Percentiles rank a stretch among this genome's conserved stretches.
These are phyloP conservation scores for Dactylonectria macrodidyma DNA, from an alignment of 2,329 filamentous ascomycete genomes.

Conservation along the genomic window DNA sequence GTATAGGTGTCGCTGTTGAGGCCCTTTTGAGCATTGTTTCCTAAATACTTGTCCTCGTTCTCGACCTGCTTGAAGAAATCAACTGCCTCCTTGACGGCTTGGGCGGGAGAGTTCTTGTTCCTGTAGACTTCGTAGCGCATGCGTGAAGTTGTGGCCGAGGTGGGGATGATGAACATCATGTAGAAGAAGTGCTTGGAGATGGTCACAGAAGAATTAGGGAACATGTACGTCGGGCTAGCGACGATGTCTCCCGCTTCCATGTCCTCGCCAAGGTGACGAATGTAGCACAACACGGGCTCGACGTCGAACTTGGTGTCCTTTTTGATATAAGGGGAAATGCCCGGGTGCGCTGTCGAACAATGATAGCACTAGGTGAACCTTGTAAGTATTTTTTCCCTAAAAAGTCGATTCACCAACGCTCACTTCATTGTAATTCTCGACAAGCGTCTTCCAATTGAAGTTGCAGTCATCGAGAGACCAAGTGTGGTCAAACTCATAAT, in stretches of 20 bases:
- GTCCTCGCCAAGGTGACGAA: slow-evolving; percentile 21
- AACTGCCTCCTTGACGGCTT: background rate
- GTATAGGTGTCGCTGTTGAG: slow-evolving; percentile 24
- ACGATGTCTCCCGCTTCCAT: slow-evolving; percentile 15
- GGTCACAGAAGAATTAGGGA: slow-evolving; percentile 23
- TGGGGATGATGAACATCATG: slow-evolving; percentile 28
- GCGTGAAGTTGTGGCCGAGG: slow-evolving; percentile 13
- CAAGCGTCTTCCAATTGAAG: slow-evolving; percentile 27
- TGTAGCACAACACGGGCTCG: slow-evolving; percentile 10
- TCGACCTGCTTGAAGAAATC: slow-evolving; percentile 23
- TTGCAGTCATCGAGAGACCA: slow-evolving; percentile 24
- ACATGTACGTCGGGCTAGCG: slow-evolving; percentile 26
- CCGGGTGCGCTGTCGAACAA: slow-evolving; percentile 21
- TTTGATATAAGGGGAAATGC: slow-evolving; percentile 19
- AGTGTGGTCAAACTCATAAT: slow-evolving; percentile 23
- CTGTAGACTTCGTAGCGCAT: slow-evolving; percentile 27
- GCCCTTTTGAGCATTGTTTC: slow-evolving; percentile 13
- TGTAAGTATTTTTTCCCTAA: background rate
- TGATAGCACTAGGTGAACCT: slow-evolving; percentile 12
- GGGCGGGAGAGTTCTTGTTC: slow-evolving; percentile 10
- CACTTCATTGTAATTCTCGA: slow-evolving; percentile 31
- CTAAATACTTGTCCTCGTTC: slow-evolving; percentile 19
- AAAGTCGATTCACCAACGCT: background rate
- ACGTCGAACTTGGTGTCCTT: slow-evolving; percentile 25
- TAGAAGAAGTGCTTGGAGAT: slow-evolving; percentile 27